Percentiles rank a stretch among this genome's conserved stretches.
These are phyloP conservation scores for Coccomyxa subellipsoidea DNA, from an alignment of 163 green algal species.

Conservation along the genomic window DNA sequence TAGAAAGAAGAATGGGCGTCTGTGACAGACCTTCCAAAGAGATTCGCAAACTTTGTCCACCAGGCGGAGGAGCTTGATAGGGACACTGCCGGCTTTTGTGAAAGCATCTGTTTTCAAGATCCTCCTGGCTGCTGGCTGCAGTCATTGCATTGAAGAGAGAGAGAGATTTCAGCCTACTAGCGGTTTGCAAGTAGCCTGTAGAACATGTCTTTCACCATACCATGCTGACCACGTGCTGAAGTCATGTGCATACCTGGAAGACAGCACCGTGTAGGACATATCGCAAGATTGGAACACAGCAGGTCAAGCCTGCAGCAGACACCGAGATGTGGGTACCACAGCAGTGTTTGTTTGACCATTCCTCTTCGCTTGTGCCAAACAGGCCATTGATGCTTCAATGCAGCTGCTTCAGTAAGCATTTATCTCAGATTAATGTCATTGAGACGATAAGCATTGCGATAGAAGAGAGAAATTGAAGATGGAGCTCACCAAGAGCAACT, in stretches of 20 bases:
- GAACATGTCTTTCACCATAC: no score
- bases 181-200: no score
- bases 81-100: neutral
- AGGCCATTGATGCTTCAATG: no score
- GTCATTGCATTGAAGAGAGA: neutral
- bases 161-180: no score
- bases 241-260: neutral
- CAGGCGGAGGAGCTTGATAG: neutral
- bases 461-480: neutral
- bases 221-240: no score
- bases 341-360: no score
- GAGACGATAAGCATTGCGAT: neutral
- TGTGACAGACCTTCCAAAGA: slow-evolving; percentile 59
- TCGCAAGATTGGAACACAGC: neutral
- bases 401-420: no score
- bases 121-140: neutral
- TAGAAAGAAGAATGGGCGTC: neutral
- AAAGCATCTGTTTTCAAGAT: neutral
- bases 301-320: neutral
- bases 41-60: slow-evolving; percentile 54
- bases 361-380: no score
- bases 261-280: neutral
- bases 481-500: neutral
- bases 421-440: neutral
- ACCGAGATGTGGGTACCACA: neutral